These are phyloP conservation scores for Gossypium lobatum DNA, from an alignment of 441 rosid species.

Conservation along the genomic window DNA sequence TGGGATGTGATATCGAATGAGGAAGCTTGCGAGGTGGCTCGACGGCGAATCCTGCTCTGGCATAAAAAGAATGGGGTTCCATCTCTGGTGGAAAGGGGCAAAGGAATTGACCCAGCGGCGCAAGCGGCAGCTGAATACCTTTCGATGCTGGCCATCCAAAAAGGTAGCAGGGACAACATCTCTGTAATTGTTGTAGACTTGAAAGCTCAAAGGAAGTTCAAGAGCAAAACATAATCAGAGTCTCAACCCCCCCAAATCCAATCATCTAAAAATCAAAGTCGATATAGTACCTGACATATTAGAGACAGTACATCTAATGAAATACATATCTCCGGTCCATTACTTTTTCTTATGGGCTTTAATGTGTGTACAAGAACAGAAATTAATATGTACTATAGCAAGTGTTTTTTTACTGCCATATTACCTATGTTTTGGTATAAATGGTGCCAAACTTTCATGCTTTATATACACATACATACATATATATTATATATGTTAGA, in stretches of 20 bases:
- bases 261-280: slow-evolving; percentile 6
- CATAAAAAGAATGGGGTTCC: slow-evolving; percentile 61
- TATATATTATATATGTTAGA: not conserved
- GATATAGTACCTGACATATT: slow-evolving; percentile 28
- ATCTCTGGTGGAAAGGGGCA: slow-evolving; percentile 45
- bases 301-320: slow-evolving; percentile 34
- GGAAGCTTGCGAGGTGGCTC: slow-evolving; percentile 74
- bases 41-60: slow-evolving; percentile 61
- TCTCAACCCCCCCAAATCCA: slow-evolving; percentile 9
- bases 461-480: not conserved
- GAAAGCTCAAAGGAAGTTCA: slow-evolving; percentile 76
- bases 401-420: slow-evolving; percentile 23
- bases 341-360: slow-evolving; percentile 72
- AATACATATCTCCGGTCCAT: slow-evolving; percentile 62
- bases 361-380: slow-evolving; percentile 51
- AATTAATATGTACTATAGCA: slow-evolving; percentile 26
- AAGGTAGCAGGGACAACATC: slow-evolving; percentile 78
- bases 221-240: slow-evolving; percentile 43
- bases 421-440: slow-evolving; percentile 15
- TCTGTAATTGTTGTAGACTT: slow-evolving; percentile 77
- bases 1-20: slow-evolving; percentile 85
- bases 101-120: slow-evolving; percentile 58
- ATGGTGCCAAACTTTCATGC: not conserved
- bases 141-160: slow-evolving; percentile 58
- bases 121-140: slow-evolving; percentile 80